Conservation (phyloP, 179 eudicot species). For the Monotropa hypopitys region DNA sequence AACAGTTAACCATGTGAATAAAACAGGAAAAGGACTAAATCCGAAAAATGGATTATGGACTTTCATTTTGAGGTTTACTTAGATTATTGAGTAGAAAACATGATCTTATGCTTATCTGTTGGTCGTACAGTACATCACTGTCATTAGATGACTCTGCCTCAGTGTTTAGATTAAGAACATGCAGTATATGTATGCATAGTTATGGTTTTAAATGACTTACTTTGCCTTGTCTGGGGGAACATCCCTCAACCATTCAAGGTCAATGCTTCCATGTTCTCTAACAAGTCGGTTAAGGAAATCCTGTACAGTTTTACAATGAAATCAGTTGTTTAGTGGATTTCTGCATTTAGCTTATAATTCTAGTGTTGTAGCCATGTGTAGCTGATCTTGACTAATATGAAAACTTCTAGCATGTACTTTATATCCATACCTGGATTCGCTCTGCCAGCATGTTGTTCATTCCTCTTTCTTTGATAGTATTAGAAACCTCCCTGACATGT, state of each 20-base stretch:
- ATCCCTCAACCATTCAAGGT: slow-evolving; percentile 89
- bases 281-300: slow-evolving; percentile 63
- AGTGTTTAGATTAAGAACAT: not conserved
- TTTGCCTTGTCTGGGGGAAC: slow-evolving; percentile 75
- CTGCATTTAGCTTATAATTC: not conserved
- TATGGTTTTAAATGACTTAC: slow-evolving; percentile 29
- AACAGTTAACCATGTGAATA: not conserved
- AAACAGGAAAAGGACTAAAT: not conserved
- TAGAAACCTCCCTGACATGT: slow-evolving; percentile 30
- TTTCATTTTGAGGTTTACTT: not conserved
- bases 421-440: slow-evolving; percentile 50
- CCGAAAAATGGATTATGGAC: not conserved
- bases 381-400: not conserved
- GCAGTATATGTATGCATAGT: not conserved
- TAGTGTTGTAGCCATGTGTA: not conserved
- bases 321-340: not conserved
- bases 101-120: not conserved
- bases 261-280: slow-evolving; percentile 62
- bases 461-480: slow-evolving; percentile 49
- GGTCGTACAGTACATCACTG: not conserved
- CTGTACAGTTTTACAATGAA: slow-evolving; percentile 18
- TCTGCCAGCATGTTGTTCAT: slow-evolving; percentile 54
- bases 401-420: not conserved
- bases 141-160: not conserved
- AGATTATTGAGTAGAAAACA: not conserved